These are phyloP conservation scores for Sechiopsis laciniata DNA, from an alignment of 306 rosid species.

Conservation along the genomic window DNA sequence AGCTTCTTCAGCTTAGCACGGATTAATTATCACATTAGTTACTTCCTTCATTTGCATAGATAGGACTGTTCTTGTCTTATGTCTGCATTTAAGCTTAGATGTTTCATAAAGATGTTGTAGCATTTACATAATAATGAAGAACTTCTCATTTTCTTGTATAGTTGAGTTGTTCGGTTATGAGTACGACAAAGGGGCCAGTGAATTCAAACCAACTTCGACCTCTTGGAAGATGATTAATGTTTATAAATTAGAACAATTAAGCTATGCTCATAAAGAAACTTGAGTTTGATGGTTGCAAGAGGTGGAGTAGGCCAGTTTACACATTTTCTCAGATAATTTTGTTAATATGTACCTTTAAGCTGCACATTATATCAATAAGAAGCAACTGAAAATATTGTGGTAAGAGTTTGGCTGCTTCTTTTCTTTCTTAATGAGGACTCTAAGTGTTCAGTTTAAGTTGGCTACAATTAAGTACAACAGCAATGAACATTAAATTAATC, in stretches of 20 bases:
- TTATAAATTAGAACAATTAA: too few relatives aligned
- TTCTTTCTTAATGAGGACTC: background rate
- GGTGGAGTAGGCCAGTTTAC: background rate
- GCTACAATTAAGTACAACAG: background rate
- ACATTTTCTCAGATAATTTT: background rate
- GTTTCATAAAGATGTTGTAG: background rate
- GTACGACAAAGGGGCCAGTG: background rate
- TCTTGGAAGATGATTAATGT: background rate
- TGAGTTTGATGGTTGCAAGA: too few relatives aligned
- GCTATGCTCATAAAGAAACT: too few relatives aligned
- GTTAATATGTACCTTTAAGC: background rate
- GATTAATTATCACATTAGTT: background rate
- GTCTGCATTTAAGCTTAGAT: background rate
- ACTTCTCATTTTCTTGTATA: background rate
- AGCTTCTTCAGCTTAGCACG: background rate
- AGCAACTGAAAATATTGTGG: too few relatives aligned
- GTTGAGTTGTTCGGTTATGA: background rate
- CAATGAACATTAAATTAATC: conserved; percentile 1
- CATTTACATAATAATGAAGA: too few relatives aligned
- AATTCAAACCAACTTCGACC: background rate
- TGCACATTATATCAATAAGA: background rate
- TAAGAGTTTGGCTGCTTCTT: background rate
- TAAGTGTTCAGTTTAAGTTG: conserved; percentile 6
- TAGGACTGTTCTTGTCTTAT: background rate
- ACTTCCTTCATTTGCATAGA: background rate